Evolutionary conservation across 2,329 filamentous ascomycete species (phyloP).

Genomic region (Fusarium sp.): DNA sequence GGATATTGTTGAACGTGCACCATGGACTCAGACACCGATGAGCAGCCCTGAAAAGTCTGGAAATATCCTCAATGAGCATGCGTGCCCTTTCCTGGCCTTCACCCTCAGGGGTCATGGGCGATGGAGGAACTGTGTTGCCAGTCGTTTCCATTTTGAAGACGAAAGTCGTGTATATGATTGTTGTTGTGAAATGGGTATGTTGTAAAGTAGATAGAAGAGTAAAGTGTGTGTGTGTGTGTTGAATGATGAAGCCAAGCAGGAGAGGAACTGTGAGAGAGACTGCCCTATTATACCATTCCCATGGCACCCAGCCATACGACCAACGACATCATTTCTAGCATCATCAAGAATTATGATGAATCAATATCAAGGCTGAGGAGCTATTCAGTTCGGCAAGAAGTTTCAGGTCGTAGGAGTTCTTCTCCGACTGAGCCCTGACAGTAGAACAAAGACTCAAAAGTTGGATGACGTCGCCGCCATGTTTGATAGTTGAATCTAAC

Average conservation of each 20-base stretch:
- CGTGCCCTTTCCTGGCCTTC: background rate
- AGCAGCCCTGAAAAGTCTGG: background rate
- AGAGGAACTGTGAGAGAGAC: background rate
- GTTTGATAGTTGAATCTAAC: background rate
- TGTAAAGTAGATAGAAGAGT: background rate
- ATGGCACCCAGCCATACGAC: background rate
- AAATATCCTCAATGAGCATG: background rate
- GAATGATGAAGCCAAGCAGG: background rate
- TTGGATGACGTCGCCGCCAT: no score
- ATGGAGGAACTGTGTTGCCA: background rate
- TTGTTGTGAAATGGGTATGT: background rate
- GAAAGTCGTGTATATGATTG: rapidly evolving
- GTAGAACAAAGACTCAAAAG: background rate
- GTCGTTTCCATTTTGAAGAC: background rate
- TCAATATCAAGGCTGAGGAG: background rate
- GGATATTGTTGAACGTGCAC: background rate
- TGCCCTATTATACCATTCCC: background rate
- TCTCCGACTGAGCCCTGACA: background rate
- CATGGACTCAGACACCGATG: background rate
- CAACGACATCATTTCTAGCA: background rate
- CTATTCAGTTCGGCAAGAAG: background rate
- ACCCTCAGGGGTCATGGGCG: background rate
- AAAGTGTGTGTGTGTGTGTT: background rate
- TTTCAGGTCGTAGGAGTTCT: background rate
- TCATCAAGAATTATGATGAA: background rate